Evolutionary conservation across 768 basidiomycete genomes (phyloP), one percentile per base, ranked within the genome.

Genomic region (Rhodotorula kratochvilovae): DNA sequence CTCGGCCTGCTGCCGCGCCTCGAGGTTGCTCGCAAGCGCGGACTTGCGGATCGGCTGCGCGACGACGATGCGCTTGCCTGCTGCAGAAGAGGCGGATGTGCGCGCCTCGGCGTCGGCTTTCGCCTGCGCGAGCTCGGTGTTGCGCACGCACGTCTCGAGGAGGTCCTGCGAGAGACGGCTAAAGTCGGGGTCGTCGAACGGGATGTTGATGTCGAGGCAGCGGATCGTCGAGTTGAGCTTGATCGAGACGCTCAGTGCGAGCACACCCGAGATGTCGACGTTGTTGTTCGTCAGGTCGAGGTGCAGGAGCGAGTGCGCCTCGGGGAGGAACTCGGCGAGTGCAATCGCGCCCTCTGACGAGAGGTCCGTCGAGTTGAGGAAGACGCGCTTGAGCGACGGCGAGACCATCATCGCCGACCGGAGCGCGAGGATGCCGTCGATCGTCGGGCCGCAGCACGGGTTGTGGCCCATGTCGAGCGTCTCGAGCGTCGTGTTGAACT

Each of bases 291-390:
- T 76, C 50, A 78, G 81, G 80, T 97, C 96, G 64, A 99, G 87
- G 80, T 98, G 94, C 0, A 97, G 84, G 10, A 99, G 84, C 0
- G 89, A 89, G 27, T 84, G 85, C 0, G 90, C 88, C 79, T 98
- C 94, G 0, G 94, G 93, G 1, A 98, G 86, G 82, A 96, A 98
- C 80, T 98, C 95, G 5, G 95, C 96, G 3, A 98, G 85, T 0
- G 92, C 89, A 72, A 98, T 98, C 1, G 95, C 94, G 3, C 92
- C 93, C 0, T 88, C 83, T 1, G 90, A 89, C 0, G 86, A 86
- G 78, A 98, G 85, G 8, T 83, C 83, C 0, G 94, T 96, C 5
- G 88, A 87, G 13, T 91, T 89, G 31, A 98, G 85, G 83, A 96
- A 97, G 55, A 99, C 82, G 2, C 96, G 88, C 77, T 95, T 97